Evolutionary conservation across 345 rosid genomes (phyloP).

Genomic region (Salix purpurea): DNA sequence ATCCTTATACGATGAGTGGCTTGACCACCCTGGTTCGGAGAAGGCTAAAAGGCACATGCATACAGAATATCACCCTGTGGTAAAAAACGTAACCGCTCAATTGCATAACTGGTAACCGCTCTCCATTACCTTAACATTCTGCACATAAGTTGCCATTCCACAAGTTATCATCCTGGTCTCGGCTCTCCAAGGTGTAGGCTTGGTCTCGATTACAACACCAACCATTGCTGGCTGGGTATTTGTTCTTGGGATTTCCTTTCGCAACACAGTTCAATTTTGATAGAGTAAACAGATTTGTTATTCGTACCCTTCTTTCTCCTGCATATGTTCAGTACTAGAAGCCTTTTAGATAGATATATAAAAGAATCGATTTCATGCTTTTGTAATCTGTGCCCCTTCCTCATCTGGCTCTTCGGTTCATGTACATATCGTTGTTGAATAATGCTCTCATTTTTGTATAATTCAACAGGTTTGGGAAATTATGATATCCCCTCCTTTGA

Average conservation of each 20-base stretch:
- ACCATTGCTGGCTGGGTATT: background rate
- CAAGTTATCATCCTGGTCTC: background rate
- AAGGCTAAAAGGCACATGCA: constrained; percentile 68
- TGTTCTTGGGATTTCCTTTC: constrained; percentile 1
- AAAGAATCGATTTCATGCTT: background rate
- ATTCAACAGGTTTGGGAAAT: constrained; percentile 1
- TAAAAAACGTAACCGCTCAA: constrained; percentile 68
- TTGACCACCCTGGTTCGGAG: constrained; percentile 74
- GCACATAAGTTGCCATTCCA: background rate
- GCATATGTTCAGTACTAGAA: constrained; percentile 21
- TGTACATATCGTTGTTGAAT: background rate
- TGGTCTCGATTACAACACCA: background rate
- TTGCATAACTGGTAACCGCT: constrained; percentile 66
- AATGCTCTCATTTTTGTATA: background rate
- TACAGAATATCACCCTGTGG: constrained; percentile 79
- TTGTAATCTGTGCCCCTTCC: background rate
- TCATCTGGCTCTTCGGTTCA: background rate
- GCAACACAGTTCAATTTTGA: constrained; percentile 38
- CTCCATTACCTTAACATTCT: background rate
- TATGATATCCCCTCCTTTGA: background rate
- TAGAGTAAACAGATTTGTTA: constrained; percentile 19
- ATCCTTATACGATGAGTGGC: constrained; percentile 75
- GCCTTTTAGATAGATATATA: constrained; percentile 1
- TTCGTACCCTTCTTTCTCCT: background rate
- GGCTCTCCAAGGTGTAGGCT: background rate